Percentiles rank a stretch among this genome's conserved stretches.
Evolutionary conservation across 805 yeast species (phyloP).

Genomic region (Metschnikowia picachoensis): DNA sequence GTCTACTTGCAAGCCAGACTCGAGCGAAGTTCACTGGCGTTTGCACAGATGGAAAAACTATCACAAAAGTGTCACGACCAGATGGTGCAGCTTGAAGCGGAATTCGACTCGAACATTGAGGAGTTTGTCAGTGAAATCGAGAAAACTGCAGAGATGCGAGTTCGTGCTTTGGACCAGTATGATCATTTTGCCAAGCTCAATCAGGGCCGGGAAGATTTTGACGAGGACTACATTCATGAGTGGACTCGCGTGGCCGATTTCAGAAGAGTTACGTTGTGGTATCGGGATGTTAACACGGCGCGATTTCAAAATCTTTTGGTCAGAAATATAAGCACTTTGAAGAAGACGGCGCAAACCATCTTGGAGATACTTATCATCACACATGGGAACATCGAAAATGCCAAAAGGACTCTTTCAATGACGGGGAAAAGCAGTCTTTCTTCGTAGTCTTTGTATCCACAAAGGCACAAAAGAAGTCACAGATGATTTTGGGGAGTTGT

Average conservation of each 20-base stretch:
- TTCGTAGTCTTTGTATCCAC: no score
- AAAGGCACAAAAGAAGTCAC: no score
- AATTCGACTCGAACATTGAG: not conserved
- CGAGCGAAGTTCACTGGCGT: not conserved
- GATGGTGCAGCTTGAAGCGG: not conserved
- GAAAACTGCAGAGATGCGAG: not conserved
- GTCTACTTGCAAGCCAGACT: not conserved
- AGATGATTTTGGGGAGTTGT: no score
- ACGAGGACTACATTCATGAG: not conserved
- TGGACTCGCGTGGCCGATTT: conserved; percentile 5
- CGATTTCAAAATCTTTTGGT: conserved; percentile 2
- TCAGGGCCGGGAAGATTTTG: not conserved
- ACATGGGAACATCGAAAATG: not conserved
- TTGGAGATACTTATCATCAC: not conserved
- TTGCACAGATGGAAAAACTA: not conserved
- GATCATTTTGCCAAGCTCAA: conserved; percentile 2
- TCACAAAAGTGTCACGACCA: not conserved
- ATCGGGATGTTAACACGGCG: not conserved
- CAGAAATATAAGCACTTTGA: conserved; percentile 1
- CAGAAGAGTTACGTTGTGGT: conserved; percentile 2
- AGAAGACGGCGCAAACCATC: not conserved
- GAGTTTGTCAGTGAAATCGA: not conserved
- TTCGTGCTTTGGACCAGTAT: conserved; percentile 1
- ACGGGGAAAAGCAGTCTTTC: no score
- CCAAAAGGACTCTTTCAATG: not conserved